Conservation (phyloP, 2,329 filamentous ascomycete genomes). For the Chrysosporium queenslandicum region DNA sequence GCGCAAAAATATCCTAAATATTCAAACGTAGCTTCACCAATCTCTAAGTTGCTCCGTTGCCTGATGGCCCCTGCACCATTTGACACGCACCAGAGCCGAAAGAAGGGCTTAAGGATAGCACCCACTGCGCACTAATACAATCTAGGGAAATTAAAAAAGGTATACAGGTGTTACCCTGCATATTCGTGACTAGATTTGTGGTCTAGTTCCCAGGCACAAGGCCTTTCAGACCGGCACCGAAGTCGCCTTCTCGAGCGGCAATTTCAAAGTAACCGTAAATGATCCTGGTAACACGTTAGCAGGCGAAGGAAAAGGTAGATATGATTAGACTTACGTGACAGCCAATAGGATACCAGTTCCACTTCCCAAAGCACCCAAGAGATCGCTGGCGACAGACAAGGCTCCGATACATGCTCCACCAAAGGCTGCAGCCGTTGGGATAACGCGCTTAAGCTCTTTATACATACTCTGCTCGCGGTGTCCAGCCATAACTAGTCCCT, state of each 20-base stretch:
- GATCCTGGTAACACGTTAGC: constrained; percentile 53
- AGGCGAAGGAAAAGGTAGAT: not conserved
- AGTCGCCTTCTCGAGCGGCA: constrained; percentile 94
- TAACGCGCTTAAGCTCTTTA: constrained; percentile 98
- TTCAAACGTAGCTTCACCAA: constrained; percentile 1
- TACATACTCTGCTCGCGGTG: constrained; percentile 99
- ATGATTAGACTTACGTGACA: constrained; percentile 68
- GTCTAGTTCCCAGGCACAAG: constrained; percentile 46
- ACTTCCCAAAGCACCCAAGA: constrained; percentile 88
- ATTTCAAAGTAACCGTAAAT: constrained; percentile 99
- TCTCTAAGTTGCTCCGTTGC: constrained; percentile 4
- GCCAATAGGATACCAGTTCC: constrained; percentile 96
- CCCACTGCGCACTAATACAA: constrained; percentile 15
- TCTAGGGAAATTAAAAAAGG: constrained; percentile 13
- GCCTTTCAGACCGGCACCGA: constrained; percentile 60
- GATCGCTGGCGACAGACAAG: constrained; percentile 87
- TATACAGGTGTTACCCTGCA: constrained; percentile 6
- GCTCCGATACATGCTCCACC: constrained; percentile 98
- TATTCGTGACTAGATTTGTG: not conserved
- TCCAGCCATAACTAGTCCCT: constrained; percentile 97
- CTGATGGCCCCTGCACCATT: not conserved
- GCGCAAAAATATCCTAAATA: not conserved
- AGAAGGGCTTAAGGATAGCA: constrained; percentile 4
- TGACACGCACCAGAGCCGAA: constrained; percentile 6
- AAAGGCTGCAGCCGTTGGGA: constrained; percentile 94